Evolutionary conservation across 495 filamentous ascomycete genomes (phyloP).

Genomic region (Hyaloscypha hepaticicola): DNA sequence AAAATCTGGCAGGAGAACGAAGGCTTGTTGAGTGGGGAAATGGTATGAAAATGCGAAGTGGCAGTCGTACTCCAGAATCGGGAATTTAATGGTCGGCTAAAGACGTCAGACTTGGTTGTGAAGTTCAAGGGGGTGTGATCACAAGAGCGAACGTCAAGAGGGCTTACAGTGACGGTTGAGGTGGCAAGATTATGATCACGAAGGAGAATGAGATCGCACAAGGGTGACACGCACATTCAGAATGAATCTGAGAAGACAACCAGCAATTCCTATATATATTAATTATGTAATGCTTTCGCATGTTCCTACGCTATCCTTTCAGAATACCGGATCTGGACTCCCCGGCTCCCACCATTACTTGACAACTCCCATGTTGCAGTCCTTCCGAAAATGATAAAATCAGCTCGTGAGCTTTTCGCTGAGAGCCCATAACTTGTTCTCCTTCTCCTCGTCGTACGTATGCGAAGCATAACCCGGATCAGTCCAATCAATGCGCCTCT

Average conservation of each 20-base stretch:
- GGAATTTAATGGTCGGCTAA: not conserved
- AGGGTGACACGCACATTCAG: not conserved
- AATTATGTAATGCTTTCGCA: too few species aligned
- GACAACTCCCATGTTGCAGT: too few species aligned
- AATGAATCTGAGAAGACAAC: too few species aligned
- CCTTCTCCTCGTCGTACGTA: slow-evolving; percentile 22
- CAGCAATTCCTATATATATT: too few species aligned
- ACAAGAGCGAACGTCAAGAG: too few species aligned
- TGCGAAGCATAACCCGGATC: slow-evolving; percentile 10
- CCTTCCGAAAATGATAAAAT: too few species aligned
- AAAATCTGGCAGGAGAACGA: slow-evolving; percentile 18
- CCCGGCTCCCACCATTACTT: too few species aligned
- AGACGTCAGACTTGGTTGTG: too few species aligned
- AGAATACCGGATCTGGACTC: too few species aligned
- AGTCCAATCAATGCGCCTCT: slow-evolving; percentile 9
- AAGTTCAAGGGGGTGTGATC: too few species aligned
- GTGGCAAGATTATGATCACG: not conserved
- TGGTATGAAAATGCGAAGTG: slow-evolving; percentile 8
- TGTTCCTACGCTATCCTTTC: too few species aligned
- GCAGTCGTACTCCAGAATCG: not conserved
- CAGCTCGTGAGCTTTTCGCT: slow-evolving; percentile 16
- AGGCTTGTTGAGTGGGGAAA: slow-evolving; percentile 22
- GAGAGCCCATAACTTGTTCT: slow-evolving; percentile 21
- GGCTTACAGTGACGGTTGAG: not conserved
- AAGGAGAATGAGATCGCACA: not conserved